Evolutionary conservation across 257 asterid genomes (phyloP), one percentile per base, ranked within the genome.

Genomic region (Ballota nigra): DNA sequence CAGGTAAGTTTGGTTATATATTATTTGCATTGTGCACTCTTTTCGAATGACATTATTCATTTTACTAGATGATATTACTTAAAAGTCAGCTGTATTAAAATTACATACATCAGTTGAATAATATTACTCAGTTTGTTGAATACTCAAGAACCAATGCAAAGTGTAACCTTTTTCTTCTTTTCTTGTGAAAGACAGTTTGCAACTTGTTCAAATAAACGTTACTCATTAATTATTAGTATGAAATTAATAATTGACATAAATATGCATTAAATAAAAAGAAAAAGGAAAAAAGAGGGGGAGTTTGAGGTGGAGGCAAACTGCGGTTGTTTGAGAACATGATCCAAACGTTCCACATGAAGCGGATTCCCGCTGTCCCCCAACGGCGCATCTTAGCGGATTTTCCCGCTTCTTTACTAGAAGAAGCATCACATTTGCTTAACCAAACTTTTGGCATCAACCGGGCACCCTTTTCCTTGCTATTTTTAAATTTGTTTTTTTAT

Each of bases 301-400:
- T 45, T 45, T 45, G 20, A 45, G 53, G 19, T 45, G 53, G 34
- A 59, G 68, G 28, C 5, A 60, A 34, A 57, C 62, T 53, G 28
- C 71, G 51, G 74, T 66, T 41, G 69, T 47, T 63, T 41, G 26
- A 77, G 52, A 59, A 65, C 52, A 77, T 47, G 53, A 66, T 72
- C 72, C 67, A 77, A 77, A 72, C 60, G 60, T n/a, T 16, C 67
- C 82, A 78, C 82, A 72, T 78, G 82, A 49, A 15, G 49, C 53
- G 13, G 78, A 51, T 72, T 67, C 82, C 72, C 1, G 69, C 45
- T 77, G 82, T 67, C 60, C 74, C 75, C 77, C 62, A 13, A 41
- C 77, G 73, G 77, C 73, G 73, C 80, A 76, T 41, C 11, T 76
- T 76, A 75, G 79, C 38, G 36, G 36, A 23, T 59, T 10, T 20